Conservation (phyloP, 352 stramenopile species). For the Globisporangium middletonii region DNA sequence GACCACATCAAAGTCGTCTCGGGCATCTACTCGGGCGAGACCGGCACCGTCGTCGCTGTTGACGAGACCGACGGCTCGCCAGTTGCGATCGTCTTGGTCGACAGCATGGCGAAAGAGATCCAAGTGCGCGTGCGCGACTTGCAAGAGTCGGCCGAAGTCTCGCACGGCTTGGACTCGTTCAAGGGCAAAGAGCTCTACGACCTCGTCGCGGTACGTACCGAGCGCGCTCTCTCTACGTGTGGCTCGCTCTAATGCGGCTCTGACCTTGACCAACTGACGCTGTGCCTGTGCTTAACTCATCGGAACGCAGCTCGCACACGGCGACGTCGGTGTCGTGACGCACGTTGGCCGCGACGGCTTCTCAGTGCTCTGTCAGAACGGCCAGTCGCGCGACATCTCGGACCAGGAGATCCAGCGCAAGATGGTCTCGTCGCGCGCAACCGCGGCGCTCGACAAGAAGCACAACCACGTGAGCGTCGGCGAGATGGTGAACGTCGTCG, state of each 20-base stretch:
- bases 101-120: slow-evolving; percentile 89
- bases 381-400: slow-evolving; percentile 73
- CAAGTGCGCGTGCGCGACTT: slow-evolving; percentile 88
- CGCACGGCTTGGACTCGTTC: slow-evolving; percentile 84
- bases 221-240: not conserved
- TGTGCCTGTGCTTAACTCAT: not conserved
- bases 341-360: slow-evolving; percentile 86
- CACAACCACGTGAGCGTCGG: slow-evolving; percentile 87
- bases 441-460: slow-evolving; percentile 82
- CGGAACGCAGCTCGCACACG: slow-evolving; percentile 52
- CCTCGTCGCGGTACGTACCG: slow-evolving; percentile 59
- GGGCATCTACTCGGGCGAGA: slow-evolving; percentile 86
- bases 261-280: not conserved
- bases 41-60: slow-evolving; percentile 84
- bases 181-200: slow-evolving; percentile 89
- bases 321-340: slow-evolving; percentile 89
- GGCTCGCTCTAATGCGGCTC: not conserved
- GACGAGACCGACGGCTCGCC: slow-evolving; percentile 78
- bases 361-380: slow-evolving; percentile 84
- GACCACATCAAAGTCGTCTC: slow-evolving; percentile 91
- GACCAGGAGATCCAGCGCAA: slow-evolving; percentile 89
- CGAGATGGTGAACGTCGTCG: slow-evolving; percentile 88
- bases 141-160: slow-evolving; percentile 87
- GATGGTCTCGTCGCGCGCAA: slow-evolving; percentile 76
- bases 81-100: slow-evolving; percentile 84